Evolutionary conservation across 2,329 filamentous ascomycete species (phyloP), one percentile per base, ranked within the genome.

Genomic region (Capronia americana): DNA sequence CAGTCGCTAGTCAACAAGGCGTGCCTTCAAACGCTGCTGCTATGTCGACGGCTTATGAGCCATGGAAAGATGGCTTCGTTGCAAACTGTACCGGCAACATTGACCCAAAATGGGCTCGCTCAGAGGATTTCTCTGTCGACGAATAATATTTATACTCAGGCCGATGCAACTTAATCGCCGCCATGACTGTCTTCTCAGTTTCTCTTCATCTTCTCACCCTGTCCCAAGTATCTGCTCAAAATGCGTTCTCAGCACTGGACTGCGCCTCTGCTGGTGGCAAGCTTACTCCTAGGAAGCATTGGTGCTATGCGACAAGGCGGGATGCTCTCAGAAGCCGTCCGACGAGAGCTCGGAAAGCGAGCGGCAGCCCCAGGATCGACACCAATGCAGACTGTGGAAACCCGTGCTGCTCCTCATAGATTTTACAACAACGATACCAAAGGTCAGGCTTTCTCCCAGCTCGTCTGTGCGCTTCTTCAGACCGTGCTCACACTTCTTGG

Each of bases 381-480:
- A 1, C 17, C 48, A 28, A 26, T 24, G 48, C 48, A 44, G 38
- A n/a, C 5, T 3, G 7, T 51, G 11, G 48, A 26, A 51, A 28
- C 48, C 2, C 48, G 48, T 28, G 48, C 48, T 11, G 11, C 48
- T 10, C 20, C 48, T 51, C 48, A 28, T 17, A 23, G 48, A 17
- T 51, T 51, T 23, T 51, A 51, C 48, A 51, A 12, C 48, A 51
- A 51, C 48, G 48, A 26, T 28, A 51, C 48, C 24, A 23, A 51
- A 28, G 24, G 48, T 51, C 10, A 3, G 48, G 20, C 14, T 28
- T 4, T 28, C 23, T 50, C 23, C 8, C 20, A 41, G 38, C 10
- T 26, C 4, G 26, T 28, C 23, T 28, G 10, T 26, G 20, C 23
- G 20, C 10, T 6, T 26, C 12, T 51, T 51, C 24, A 17, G 20